A percentile compares a stretch with the other conserved stretches of the same genome.
phyloP scores from a whole-genome alignment of 179 eudicot genomes.

The Carnegiea gigantea region DNA sequence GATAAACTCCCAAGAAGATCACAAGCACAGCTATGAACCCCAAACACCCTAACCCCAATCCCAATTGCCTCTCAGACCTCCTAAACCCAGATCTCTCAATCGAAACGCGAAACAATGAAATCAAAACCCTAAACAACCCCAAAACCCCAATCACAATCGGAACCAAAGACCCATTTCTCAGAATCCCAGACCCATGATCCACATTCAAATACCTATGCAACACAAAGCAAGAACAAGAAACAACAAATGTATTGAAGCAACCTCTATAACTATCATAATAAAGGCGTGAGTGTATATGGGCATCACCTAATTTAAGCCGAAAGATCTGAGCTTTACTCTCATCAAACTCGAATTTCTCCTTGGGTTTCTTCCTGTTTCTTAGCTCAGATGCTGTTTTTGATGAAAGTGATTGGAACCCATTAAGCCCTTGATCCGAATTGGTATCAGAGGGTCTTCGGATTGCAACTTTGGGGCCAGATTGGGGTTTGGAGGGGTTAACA shows the following conservation, averaged over 20 bases:
- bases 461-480: slow-evolving; percentile 56
- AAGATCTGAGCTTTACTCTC: slow-evolving; percentile 99
- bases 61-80: slow-evolving; percentile 66
- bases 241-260: slow-evolving; percentile 48
- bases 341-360: slow-evolving; percentile 76
- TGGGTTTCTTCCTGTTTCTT: slow-evolving; percentile 66
- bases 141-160: slow-evolving; percentile 55
- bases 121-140: slow-evolving; percentile 43
- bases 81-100: slow-evolving; percentile 75
- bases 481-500: slow-evolving; percentile 45
- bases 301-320: slow-evolving; percentile 71
- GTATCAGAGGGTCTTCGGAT: slow-evolving; percentile 65
- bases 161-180: slow-evolving; percentile 56
- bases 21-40: slow-evolving; percentile 53
- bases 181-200: slow-evolving; percentile 42
- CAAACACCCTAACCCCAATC: slow-evolving; percentile 49
- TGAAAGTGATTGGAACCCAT: slow-evolving; percentile 48
- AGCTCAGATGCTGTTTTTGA: slow-evolving; percentile 45
- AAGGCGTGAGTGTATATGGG: slow-evolving; percentile 62
- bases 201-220: slow-evolving; percentile 49
- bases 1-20: slow-evolving; percentile 47
- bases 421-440: slow-evolving; percentile 19
- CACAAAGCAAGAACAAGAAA: slow-evolving; percentile 40
- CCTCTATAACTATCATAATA: slow-evolving; percentile 51
- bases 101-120: slow-evolving; percentile 55